Evolutionary conservation across 2,329 filamentous ascomycete species (phyloP).

Genomic region (Aspergillus alliaceus): DNA sequence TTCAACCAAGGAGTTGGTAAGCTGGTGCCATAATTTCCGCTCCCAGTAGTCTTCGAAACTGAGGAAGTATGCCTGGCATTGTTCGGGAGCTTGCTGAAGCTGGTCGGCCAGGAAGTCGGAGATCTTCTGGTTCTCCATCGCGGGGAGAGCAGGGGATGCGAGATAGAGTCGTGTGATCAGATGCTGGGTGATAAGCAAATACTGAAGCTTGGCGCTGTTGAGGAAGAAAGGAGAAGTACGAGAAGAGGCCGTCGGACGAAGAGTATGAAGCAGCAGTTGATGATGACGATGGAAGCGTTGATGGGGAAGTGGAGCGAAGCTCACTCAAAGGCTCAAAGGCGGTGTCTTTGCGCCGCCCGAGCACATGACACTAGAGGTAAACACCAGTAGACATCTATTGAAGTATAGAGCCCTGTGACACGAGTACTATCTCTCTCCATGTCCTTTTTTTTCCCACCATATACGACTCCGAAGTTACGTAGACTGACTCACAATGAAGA

Average conservation of each 20-base stretch:
- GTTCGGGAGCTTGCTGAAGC: slow-evolving; percentile 81
- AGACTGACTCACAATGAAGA: neutral
- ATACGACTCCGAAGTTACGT: neutral
- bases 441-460: neutral
- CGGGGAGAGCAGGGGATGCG: slow-evolving; percentile 20
- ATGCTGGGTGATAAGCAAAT: slow-evolving; percentile 9
- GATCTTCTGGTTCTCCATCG: slow-evolving; percentile 84
- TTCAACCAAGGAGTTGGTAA: slow-evolving; percentile 82
- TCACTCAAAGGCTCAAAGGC: slow-evolving; percentile 17
- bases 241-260: slow-evolving; percentile 8
- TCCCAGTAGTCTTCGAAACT: slow-evolving; percentile 97
- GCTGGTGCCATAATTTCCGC: slow-evolving; percentile 97
- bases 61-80: slow-evolving; percentile 84
- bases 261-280: slow-evolving; percentile 10
- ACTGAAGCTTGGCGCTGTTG: neutral
- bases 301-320: slow-evolving; percentile 20
- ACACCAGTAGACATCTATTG: neutral
- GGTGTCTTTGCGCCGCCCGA: slow-evolving; percentile 28
- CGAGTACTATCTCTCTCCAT: neutral
- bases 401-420: neutral
- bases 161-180: slow-evolving; percentile 12
- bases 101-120: slow-evolving; percentile 89
- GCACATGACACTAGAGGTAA: slow-evolving; percentile 15
- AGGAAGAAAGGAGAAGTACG: neutral
- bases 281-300: slow-evolving; percentile 10